Percentiles rank a stretch among this genome's conserved stretches.
These are phyloP conservation scores for Populus trichocarpa DNA, from an alignment of 441 rosid species.

Conservation along the genomic window DNA sequence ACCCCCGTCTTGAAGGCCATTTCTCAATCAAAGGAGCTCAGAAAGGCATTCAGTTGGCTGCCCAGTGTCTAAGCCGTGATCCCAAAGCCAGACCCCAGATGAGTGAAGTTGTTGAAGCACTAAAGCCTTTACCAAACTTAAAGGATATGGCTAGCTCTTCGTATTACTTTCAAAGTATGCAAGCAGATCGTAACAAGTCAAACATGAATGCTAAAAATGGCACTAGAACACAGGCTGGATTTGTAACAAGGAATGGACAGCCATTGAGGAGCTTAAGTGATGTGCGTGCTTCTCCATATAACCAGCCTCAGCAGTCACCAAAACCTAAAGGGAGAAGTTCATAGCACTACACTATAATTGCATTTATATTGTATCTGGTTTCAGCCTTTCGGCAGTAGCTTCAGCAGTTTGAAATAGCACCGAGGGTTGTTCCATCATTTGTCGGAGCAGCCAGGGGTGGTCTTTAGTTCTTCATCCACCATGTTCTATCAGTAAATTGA, in stretches of 20 bases:
- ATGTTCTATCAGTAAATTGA: background rate
- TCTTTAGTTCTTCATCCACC: constrained; percentile 12
- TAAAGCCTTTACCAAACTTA: constrained; percentile 36
- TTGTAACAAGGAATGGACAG: constrained; percentile 35
- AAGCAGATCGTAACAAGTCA: constrained; percentile 31
- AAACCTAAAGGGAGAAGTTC: constrained; percentile 32
- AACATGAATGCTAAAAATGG: constrained; percentile 32
- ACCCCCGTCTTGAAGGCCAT: constrained; percentile 40
- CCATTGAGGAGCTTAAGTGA: constrained; percentile 35
- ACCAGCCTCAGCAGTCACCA: constrained; percentile 38
- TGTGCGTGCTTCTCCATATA: constrained; percentile 36
- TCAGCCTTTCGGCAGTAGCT: background rate
- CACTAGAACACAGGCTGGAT: constrained; percentile 27
- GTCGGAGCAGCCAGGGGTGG: background rate
- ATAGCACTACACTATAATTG: constrained; percentile 8
- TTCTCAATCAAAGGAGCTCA: constrained; percentile 38
- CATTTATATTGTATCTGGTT: background rate
- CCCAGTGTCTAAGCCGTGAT: constrained; percentile 35
- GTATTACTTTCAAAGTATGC: constrained; percentile 38
- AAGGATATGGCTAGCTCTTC: constrained; percentile 56
- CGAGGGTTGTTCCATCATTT: constrained; percentile 13
- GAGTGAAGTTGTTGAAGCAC: constrained; percentile 42
- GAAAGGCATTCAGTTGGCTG: constrained; percentile 31
- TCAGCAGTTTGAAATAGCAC: constrained; percentile 14
- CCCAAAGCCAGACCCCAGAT: constrained; percentile 35